Base-by-base conservation (phyloP, 139 green algal species). In the Axilococcus clingmanii region DNA sequence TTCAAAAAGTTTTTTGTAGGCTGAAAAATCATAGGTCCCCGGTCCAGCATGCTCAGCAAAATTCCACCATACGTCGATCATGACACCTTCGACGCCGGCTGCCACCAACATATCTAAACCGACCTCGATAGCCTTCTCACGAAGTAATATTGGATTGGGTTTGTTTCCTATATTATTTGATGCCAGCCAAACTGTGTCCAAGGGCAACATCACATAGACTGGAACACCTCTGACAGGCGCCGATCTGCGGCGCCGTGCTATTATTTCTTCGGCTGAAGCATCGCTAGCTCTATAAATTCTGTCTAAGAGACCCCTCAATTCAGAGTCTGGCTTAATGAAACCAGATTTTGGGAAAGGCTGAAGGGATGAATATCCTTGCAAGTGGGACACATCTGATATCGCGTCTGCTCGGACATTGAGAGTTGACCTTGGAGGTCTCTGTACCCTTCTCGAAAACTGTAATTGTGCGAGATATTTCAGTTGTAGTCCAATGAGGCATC, bases 201-300 rank as follows among this genome's bases (percentile, higher is more conserved):
- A 72, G 8, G 92, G 92, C 33, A 99, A 85, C 92, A 99, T 99
- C 1, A 99, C 92, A 59, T 89, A 97, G 3, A 98, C 85, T 6
- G 91, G 91, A 22, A 80, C 52, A n/a, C 66, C 70, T 4, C 36
- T 40, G 4, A 69, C 61, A 15, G 61, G 53, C 8, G 61, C 33
- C 14, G 54, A 48, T 17, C 64, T 35, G 14, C 28, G 52, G 19
- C 17, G 19, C 36, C 40, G 28, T 22, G 32, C 46, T 5, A 40
- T 19, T 52, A 19, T 55, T 42, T 35, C 46, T 22, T 35, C 37
- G 50, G 17, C 19, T 37, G 37, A n/a, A 28, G 34, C 34, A 44
- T 63, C 44, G 25, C 30, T 35, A 16, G 29, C 55, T 0, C 16
- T n/a, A 33, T 63, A 63, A 17, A 63, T 63, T 15, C 42, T 22